Conservation (phyloP, 768 basidiomycete species). For the Leucocoprinus sp. region DNA sequence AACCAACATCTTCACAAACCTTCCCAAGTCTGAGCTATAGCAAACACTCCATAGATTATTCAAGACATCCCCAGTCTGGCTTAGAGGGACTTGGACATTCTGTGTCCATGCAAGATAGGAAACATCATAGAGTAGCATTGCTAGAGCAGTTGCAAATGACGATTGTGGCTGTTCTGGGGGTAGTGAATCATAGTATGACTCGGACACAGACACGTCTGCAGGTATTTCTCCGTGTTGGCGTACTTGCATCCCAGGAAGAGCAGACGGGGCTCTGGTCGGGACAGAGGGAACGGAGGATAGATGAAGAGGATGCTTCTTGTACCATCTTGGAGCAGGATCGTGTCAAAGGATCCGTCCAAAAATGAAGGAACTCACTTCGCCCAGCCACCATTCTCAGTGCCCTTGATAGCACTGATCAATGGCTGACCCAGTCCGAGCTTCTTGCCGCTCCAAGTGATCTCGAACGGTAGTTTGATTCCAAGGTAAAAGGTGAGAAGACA, state of each 20-base stretch:
- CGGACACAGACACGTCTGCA: not conserved
- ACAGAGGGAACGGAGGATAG: constrained; percentile 29
- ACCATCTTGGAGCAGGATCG: constrained; percentile 39
- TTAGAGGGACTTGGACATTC: constrained; percentile 62
- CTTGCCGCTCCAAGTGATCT: constrained; percentile 61
- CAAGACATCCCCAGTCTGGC: constrained; percentile 70
- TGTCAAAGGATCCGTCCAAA: not conserved
- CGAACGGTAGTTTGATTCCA: constrained; percentile 77
- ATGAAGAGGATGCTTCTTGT: constrained; percentile 60
- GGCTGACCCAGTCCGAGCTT: constrained; percentile 70
- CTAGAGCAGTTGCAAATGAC: constrained; percentile 73
- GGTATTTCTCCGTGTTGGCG: not conserved
- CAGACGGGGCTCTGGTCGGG: constrained; percentile 10
- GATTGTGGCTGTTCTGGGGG: constrained; percentile 19
- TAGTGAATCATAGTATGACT: constrained; percentile 9
- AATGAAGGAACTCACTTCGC: constrained; percentile 22
- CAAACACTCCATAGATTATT: constrained; percentile 77
- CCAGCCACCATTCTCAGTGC: constrained; percentile 66
- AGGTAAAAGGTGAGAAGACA: constrained; percentile 75
- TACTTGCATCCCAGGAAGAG: not conserved
- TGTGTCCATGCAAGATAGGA: constrained; percentile 81
- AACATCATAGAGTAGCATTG: constrained; percentile 80
- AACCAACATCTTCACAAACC: constrained; percentile 26
- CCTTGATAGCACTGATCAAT: constrained; percentile 65
- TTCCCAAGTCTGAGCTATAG: constrained; percentile 65